phyloP scores from a whole-genome alignment of 495 filamentous ascomycete species.

The Annulohypoxylon moriforme region DNA sequence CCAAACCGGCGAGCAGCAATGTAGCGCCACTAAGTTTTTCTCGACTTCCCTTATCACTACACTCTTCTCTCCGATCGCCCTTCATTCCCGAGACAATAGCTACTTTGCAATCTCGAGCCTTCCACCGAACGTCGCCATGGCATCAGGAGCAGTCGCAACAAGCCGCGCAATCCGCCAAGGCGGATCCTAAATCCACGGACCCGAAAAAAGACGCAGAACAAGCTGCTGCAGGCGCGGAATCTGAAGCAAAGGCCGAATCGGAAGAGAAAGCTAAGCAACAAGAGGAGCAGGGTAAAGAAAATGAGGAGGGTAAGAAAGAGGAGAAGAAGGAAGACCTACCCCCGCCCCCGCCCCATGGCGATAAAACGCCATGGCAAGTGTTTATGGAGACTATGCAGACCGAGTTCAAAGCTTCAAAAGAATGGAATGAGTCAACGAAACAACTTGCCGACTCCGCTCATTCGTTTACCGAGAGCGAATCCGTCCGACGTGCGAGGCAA shows the following conservation, averaged over 20 bases:
- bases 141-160: conserved; percentile 44
- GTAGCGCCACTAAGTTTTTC: conserved; percentile 41
- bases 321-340: conserved; percentile 80
- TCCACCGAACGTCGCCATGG: conserved; percentile 56
- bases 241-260: conserved; percentile 59
- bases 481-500: conserved; percentile 83
- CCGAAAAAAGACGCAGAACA: conserved; percentile 45
- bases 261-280: conserved; percentile 62
- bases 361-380: conserved; percentile 98
- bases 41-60: conserved; percentile 41
- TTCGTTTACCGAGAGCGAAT: conserved; percentile 93
- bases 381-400: conserved; percentile 93
- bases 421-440: conserved; percentile 99
- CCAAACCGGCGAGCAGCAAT: conserved; percentile 32
- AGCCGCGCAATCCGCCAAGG: conserved; percentile 50
- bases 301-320: conserved; percentile 62
- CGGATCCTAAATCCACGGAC: conserved; percentile 51
- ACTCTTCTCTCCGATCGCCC: conserved; percentile 56
- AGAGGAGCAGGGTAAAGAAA: conserved; percentile 50
- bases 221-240: conserved; percentile 38
- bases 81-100: conserved; percentile 56
- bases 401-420: conserved; percentile 96
- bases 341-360: conserved; percentile 92
- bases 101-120: conserved; percentile 50
- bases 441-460: conserved; percentile 87